Conservation (phyloP, 2,329 filamentous ascomycete genomes). For the Arthroderma sp. region DNA sequence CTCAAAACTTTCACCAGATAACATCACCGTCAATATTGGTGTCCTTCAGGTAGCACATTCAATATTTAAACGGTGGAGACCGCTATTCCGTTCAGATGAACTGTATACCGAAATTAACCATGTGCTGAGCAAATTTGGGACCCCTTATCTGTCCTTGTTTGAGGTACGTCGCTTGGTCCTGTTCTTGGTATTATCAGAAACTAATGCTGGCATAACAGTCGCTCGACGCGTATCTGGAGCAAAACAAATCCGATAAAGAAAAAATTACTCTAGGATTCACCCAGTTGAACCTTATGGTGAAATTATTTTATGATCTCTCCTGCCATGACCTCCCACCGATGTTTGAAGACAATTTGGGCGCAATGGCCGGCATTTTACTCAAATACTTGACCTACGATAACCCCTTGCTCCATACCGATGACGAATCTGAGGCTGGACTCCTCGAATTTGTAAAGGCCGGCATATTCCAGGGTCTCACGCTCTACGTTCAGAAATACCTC, state of each 20-base stretch:
- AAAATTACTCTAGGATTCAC: slow-evolving; percentile 66
- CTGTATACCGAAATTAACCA: slow-evolving; percentile 95
- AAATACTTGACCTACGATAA: slow-evolving; percentile 91
- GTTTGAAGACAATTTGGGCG: slow-evolving; percentile 75
- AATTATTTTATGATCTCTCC: slow-evolving; percentile 92
- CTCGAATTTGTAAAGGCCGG: slow-evolving; percentile 82
- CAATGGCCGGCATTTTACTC: slow-evolving; percentile 67
- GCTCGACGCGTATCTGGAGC: slow-evolving; percentile 47
- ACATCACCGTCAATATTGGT: slow-evolving; percentile 78
- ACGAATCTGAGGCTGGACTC: slow-evolving; percentile 76
- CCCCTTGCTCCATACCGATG: slow-evolving; percentile 64
- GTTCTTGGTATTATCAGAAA: slow-evolving; percentile 1
- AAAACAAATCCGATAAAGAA: slow-evolving; percentile 61
- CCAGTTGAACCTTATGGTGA: slow-evolving; percentile 75
- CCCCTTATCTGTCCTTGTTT: slow-evolving; percentile 69
- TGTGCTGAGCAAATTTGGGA: slow-evolving; percentile 72
- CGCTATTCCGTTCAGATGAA: slow-evolving; percentile 82
- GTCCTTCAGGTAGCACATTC: slow-evolving; percentile 96
- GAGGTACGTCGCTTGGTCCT: slow-evolving; percentile 37
- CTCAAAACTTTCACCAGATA: slow-evolving; percentile 66
- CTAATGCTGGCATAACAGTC: slow-evolving; percentile 20
- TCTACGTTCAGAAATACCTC: slow-evolving; percentile 90
- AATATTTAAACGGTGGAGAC: slow-evolving; percentile 92
- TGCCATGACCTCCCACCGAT: slow-evolving; percentile 90
- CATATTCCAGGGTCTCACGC: slow-evolving; percentile 78